Base-by-base conservation (phyloP, 2,329 filamentous ascomycete genomes). In the Colletotrichum coccodes region DNA sequence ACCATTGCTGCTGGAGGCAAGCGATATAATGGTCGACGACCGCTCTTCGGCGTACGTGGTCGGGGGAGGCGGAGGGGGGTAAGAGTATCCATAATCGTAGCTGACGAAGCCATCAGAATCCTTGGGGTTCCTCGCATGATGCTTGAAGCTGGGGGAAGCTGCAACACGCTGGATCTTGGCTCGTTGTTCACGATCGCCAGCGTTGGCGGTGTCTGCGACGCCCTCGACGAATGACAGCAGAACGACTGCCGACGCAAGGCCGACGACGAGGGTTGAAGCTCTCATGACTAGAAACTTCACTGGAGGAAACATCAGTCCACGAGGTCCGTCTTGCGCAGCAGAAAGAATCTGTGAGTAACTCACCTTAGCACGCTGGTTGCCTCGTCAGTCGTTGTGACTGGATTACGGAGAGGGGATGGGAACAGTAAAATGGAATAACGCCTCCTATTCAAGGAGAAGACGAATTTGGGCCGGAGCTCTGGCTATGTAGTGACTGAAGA, bases 221-320 rank as follows among this genome's bases (percentile, higher is more conserved):
- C 64, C 42, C 18, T 74, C 66, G 36, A 75, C 14, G 50, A 56
- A 75, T 58, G 71, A 59, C 18, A 79, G 50, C 26, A 82, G 61
- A 54, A 75, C 38, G 30, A 76, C 64, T 63, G 77, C 78, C 73
- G 77, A 80, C 71, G 78, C 67, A 34, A 82, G 60, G 74, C 77
- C 75, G 70, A 75, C 61, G 70, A 75, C 70, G 60, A 79, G 70
- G 73, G 73, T 73, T 16, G 72, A 77, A 30, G 64, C 73, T 71
- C 78, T 81, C 83, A 85, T 85, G 61, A 6, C 26, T 9, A 49
- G 36, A 49, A 14, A 14, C 50, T 50, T 3, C 6, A 21, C 11
- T 14, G 28, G 42, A n/a, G 21, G 21, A 30, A 11, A 6, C 2
- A 1, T 56, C 18, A 44, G 42, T 32, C 18, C 8, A 26, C 4